Conservation (phyloP, 495 filamentous ascomycete species). For the Jackrogersella multiformis region DNA sequence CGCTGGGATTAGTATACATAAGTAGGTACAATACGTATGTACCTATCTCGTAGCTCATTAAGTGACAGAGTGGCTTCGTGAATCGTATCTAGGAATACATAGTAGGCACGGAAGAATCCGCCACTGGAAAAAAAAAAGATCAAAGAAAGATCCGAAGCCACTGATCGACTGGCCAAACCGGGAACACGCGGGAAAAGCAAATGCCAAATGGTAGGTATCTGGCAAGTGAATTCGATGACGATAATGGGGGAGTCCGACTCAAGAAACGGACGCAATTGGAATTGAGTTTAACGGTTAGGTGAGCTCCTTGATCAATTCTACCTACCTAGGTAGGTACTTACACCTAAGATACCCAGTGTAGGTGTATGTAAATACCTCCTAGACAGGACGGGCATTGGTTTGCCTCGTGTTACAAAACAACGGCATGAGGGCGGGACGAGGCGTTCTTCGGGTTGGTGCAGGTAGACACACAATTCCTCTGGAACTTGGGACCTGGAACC, state of each 20-base stretch:
- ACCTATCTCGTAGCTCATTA: no score
- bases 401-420: conserved; percentile 27
- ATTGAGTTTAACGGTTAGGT: not conserved
- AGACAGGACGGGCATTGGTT: not conserved
- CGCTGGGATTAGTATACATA: conserved; percentile 35
- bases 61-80: conserved; percentile 35
- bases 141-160: conserved; percentile 21
- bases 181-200: conserved; percentile 7
- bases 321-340: not conserved
- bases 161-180: conserved; percentile 6
- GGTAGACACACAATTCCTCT: conserved; percentile 14
- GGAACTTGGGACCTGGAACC: conserved; percentile 9
- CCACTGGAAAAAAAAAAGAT: conserved; percentile 16
- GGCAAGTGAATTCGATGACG: conserved; percentile 2
- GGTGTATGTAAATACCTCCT: not conserved
- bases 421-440: conserved; percentile 17
- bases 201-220: not conserved
- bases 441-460: conserved; percentile 31
- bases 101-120: conserved; percentile 32
- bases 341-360: not conserved
- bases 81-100: no score
- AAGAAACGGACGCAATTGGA: not conserved
- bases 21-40: no score
- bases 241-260: not conserved
- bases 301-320: conserved; percentile 1